Percentiles rank a stretch among this genome's conserved stretches.
Evolutionary conservation across 2,329 filamentous ascomycete genomes (phyloP).

Genomic region (Claviceps spartinae): DNA sequence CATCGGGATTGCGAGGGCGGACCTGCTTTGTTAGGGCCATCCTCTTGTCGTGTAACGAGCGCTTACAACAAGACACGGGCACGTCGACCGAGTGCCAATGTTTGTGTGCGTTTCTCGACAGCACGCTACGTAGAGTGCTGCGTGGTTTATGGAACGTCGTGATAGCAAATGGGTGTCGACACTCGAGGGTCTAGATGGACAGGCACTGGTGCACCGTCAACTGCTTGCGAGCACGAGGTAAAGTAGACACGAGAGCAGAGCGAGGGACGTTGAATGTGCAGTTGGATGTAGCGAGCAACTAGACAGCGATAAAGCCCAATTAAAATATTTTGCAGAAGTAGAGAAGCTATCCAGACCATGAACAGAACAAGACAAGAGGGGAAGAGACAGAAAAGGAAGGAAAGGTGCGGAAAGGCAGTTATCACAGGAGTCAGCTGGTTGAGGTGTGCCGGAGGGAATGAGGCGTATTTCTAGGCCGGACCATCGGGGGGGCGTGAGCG

Average conservation of each 20-base stretch:
- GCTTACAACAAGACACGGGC: conserved; percentile 32
- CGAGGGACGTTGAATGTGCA: background rate
- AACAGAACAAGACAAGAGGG: background rate
- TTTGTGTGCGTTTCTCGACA: conserved; percentile 7
- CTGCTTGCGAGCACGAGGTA: background rate
- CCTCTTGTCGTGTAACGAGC: conserved; percentile 25
- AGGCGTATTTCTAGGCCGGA: conserved; percentile 9
- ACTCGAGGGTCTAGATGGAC: background rate
- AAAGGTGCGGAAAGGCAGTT: background rate
- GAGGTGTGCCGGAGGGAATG: background rate
- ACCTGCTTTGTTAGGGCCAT: conserved; percentile 40
- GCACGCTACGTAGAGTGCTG: background rate
- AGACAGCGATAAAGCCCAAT: too few species aligned
- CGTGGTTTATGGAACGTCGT: background rate
- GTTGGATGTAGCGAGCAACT: background rate
- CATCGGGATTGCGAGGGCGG: conserved; percentile 48
- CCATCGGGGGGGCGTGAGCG: conserved; percentile 2
- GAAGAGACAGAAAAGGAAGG: background rate
- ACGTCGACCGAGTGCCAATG: conserved; percentile 14
- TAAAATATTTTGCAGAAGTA: background rate
- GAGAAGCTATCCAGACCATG: background rate
- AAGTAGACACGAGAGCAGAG: background rate
- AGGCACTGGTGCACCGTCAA: background rate
- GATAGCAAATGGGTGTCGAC: background rate
- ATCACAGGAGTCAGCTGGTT: too few species aligned